Evolutionary conservation across 2,329 filamentous ascomycete genomes (phyloP).

Genomic region (Hypomyces perniciosus): DNA sequence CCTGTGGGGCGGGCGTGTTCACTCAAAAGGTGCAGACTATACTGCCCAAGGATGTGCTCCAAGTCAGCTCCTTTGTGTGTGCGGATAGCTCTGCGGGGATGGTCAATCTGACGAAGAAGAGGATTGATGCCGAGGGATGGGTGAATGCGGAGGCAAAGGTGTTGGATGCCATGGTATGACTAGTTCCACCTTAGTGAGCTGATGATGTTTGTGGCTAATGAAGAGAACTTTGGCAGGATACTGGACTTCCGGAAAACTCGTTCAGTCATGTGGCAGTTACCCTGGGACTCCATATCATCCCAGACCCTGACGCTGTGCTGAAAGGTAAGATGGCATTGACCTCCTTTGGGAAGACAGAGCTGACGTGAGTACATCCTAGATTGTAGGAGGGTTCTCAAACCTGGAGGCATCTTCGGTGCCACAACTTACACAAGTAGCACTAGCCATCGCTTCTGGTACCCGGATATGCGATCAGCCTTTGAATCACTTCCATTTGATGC

Average conservation of each 20-base stretch:
- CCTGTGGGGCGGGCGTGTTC: conserved; percentile 47
- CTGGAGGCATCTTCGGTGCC: conserved; percentile 33
- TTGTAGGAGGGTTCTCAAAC: conserved; percentile 32
- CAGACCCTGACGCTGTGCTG: conserved; percentile 30
- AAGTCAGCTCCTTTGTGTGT: conserved; percentile 41
- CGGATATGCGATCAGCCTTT: conserved; percentile 35
- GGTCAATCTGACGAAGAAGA: conserved; percentile 34
- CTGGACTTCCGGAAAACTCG: conserved; percentile 30
- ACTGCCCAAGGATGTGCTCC: conserved; percentile 33
- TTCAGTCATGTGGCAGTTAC: conserved; percentile 41
- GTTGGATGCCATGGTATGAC: conserved; percentile 41
- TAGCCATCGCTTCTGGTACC: conserved; percentile 28
- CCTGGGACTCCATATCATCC: conserved; percentile 43
- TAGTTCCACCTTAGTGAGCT: not conserved
- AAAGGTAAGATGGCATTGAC: conserved; percentile 18
- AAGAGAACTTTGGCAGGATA: conserved; percentile 27
- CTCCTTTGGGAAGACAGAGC: not conserved
- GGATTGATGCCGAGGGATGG: conserved; percentile 39
- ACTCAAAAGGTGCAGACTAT: conserved; percentile 37
- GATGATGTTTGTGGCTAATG: not conserved
- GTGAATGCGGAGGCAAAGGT: conserved; percentile 36
- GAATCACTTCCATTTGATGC: conserved; percentile 34
- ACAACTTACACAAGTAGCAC: conserved; percentile 32
- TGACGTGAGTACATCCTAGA: conserved; percentile 18
- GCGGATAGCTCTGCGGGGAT: conserved; percentile 41